Base-by-base conservation (phyloP, 345 rosid species). In the Corymbia maculata region DNA sequence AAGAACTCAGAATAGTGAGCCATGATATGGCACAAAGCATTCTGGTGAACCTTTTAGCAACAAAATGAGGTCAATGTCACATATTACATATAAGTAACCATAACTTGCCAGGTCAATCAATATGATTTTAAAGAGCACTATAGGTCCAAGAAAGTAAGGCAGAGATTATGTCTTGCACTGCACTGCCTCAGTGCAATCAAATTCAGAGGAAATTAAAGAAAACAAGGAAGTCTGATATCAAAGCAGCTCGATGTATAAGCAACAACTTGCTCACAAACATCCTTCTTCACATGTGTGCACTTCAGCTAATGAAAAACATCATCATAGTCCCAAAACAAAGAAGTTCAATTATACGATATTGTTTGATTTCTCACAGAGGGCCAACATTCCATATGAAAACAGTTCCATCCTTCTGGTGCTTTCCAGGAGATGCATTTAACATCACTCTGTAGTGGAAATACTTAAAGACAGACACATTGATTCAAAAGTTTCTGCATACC, bases 401-500 rank as follows among this genome's bases (percentile, higher is more conserved):
- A 75, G 14, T 75, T 75, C 14, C 84, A 19, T 75, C 84, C 49
- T 42, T 75, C 84, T 21, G 84, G 49, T 75, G 57, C 86, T 85
- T 85, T 85, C 59, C 44, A n/a, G 45, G 44, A 85, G 86, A 85
- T 16, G 36, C 59, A n/a, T 85, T 51, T 30, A 85, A 6, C 45
- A 53, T 36, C 61, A 14, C 86, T 51, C 16, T 44, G 51, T 75
- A 51, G n/a, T 30, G 87, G 9, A 52, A n/a, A 79, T 66, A 79
- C 26, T 50, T 24, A 12, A 64, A 51, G 49, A 75, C 15, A 9
- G 6, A 5, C 28, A 26, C 49, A 21, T 47, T 44, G 53, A 68
- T 86, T 32, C 36, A n/a, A 61, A 30, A 51, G 52, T 66, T 85
- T 87, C 49, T 11, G 57, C 50, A 32, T 91, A 97, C 98, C 95